A percentile compares a stretch with the other conserved stretches of the same genome.
phyloP scores from a whole-genome alignment of 768 basidiomycete genomes.

The Paxillus involutus region DNA sequence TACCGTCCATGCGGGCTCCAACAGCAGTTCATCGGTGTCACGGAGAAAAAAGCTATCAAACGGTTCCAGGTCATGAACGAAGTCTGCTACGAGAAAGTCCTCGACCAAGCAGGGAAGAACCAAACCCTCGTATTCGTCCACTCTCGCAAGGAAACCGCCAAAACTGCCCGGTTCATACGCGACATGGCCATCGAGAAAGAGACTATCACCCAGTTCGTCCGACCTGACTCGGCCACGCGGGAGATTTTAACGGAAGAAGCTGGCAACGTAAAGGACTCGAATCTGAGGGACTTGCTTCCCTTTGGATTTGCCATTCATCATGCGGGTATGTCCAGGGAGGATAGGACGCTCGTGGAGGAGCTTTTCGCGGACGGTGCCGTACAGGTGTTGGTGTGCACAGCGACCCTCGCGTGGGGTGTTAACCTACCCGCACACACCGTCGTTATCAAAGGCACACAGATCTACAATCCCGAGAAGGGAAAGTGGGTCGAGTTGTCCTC shows the following conservation, averaged over 20 bases:
- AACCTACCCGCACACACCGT: slow-evolving; percentile 97
- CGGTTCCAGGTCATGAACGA: slow-evolving; percentile 98
- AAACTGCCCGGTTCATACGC: slow-evolving; percentile 91
- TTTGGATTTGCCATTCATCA: slow-evolving; percentile 99
- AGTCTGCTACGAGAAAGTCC: slow-evolving; percentile 97
- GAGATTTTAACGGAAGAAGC: slow-evolving; percentile 89
- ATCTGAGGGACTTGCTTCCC: slow-evolving; percentile 86
- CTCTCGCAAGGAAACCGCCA: slow-evolving; percentile 97
- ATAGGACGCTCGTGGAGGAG: slow-evolving; percentile 90
- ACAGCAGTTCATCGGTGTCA: slow-evolving; percentile 96
- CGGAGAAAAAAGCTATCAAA: slow-evolving; percentile 99
- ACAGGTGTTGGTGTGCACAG: slow-evolving; percentile 95
- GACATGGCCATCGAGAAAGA: slow-evolving; percentile 97
- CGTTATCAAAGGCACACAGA: slow-evolving; percentile 99
- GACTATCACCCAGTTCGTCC: slow-evolving; percentile 94
- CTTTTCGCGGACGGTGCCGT: slow-evolving; percentile 90
- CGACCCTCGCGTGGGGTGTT: slow-evolving; percentile 99
- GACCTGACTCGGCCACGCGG: slow-evolving; percentile 86
- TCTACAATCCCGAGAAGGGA: slow-evolving; percentile 98
- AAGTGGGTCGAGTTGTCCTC: slow-evolving; percentile 94
- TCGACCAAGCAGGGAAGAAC: slow-evolving; percentile 88
- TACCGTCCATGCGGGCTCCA: slow-evolving; percentile 94
- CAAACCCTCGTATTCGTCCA: slow-evolving; percentile 97
- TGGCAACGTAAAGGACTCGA: slow-evolving; percentile 75
- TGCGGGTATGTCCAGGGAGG: slow-evolving; percentile 92